Percentiles rank a stretch among this genome's conserved stretches.
Conservation (phyloP, 2,329 filamentous ascomycete species). For the Exophiala xenobiotica region DNA sequence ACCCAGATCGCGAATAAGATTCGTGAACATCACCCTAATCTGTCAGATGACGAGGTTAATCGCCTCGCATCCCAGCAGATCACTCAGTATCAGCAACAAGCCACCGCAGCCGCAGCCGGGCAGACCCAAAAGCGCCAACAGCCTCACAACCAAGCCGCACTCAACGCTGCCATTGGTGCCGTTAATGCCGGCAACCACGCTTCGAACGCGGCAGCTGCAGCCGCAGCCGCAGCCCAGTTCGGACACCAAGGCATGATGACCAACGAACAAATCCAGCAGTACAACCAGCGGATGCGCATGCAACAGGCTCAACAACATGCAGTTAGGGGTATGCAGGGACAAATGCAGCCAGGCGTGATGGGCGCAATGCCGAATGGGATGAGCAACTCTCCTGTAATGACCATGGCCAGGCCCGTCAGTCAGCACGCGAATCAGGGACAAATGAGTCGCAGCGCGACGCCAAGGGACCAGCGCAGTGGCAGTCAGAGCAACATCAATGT, state of each 20-base stretch:
- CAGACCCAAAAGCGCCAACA: constrained; percentile 31
- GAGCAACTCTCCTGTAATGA: constrained; percentile 46
- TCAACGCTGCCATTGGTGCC: constrained; percentile 51
- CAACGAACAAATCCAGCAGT: constrained; percentile 50
- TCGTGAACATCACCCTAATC: constrained; percentile 51
- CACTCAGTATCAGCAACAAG: constrained; percentile 42
- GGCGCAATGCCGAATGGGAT: constrained; percentile 35
- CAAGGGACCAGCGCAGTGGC: constrained; percentile 46
- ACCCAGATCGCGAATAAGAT: constrained; percentile 55
- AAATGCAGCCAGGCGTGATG: constrained; percentile 33
- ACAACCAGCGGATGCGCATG: constrained; percentile 55
- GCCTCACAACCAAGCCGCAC: constrained; percentile 50
- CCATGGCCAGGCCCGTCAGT: constrained; percentile 37
- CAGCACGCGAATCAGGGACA: constrained; percentile 33
- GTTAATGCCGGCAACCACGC: constrained; percentile 42
- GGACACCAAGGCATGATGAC: constrained; percentile 43
- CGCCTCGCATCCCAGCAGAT: constrained; percentile 54
- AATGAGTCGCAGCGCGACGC: constrained; percentile 46
- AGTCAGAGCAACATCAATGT: constrained; percentile 33
- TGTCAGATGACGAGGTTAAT: constrained; percentile 55
- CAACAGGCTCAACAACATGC: constrained; percentile 47
- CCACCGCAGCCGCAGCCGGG: constrained; percentile 39
- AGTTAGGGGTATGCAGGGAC: constrained; percentile 23
- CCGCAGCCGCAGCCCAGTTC: constrained; percentile 20
- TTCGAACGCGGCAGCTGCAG: constrained; percentile 33